Evolutionary conservation across 73 alveolate species (phyloP), one percentile per base, ranked within the genome.

Genomic region (Tetrahymena malaccensis): DNA sequence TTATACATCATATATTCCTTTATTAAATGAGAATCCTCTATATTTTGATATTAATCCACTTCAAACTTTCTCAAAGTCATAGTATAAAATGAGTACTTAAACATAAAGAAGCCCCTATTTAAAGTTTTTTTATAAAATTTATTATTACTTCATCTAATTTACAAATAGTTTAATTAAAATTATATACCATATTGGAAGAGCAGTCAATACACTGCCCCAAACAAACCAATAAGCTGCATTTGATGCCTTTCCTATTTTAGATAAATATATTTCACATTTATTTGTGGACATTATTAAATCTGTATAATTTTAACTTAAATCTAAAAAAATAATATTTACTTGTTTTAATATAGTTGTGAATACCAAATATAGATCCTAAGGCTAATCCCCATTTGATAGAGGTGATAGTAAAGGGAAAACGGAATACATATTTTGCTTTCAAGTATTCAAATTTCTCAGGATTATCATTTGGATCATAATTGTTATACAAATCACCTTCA

Each of bases 301-400:
- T 70, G 4, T 27, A 0, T 1, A 27, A 8, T 70, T 70, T 57
- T 5, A 17, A 8, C 43, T 70, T 11, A 27, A n/a, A 27, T 70
- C 4, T 27, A 19, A 27, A 70, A 4, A 0, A 70, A 27, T 27
- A 12, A 4, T 0, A 25, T 3, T 70, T 70, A 70, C 97, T 95
- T 44, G 97, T 85, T 40, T 95, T 95, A 33, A 93, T 95, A 55
- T 44, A 95, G 93, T 95, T 22, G 43, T 95, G 97, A 34, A 93
- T 55, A 33, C 97, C 97, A 35, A 95, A 95, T 43, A 95, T 85
- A 21, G 95, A 56, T 33, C 97, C 95, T 93, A 95, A 95, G 3
- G 95, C 97, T n/a, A 95, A 89, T 43, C 95, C 94, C 97, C 97
- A 93, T 43, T 95, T 94, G 27, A 94, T 31, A 6, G 96, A 94